phyloP scores from a whole-genome alignment of 1,139 yeast species.

The Pichia terricola region DNA sequence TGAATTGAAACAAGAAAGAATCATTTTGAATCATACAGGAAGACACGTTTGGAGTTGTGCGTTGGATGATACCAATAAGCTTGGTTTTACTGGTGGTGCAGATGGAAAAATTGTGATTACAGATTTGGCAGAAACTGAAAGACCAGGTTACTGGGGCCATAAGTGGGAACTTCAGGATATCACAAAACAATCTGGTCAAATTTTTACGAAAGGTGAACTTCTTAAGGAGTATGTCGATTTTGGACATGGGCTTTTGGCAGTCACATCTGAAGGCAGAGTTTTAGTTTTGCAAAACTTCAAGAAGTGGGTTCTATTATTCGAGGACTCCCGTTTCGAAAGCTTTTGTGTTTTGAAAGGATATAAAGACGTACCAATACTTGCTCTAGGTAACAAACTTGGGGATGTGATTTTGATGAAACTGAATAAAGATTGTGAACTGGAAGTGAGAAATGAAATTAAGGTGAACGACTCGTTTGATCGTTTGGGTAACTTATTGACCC shows the following conservation, averaged over 20 bases:
- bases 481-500: conserved; percentile 10
- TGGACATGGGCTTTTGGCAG: conserved; percentile 36
- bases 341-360: conserved; percentile 47
- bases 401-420: conserved; percentile 39
- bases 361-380: conserved; percentile 30
- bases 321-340: conserved; percentile 31
- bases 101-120: conserved; percentile 71
- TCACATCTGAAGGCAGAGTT: conserved; percentile 58
- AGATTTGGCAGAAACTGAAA: conserved; percentile 31
- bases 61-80: conserved; percentile 33
- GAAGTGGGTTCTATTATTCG: conserved; percentile 28
- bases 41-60: conserved; percentile 86
- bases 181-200: conserved; percentile 21
- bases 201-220: conserved; percentile 39
- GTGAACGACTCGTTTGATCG: conserved; percentile 9
- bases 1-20: conserved; percentile 33
- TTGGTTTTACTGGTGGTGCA: conserved; percentile 78
- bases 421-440: conserved; percentile 16
- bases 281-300: conserved; percentile 25
- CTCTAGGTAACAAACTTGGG: conserved; percentile 47
- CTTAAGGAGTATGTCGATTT: conserved; percentile 53
- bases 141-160: conserved; percentile 20
- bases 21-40: conserved; percentile 65
- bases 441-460: conserved; percentile 13
- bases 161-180: conserved; percentile 29